A percentile compares a stretch with the other conserved stretches of the same genome.
phyloP scores from a whole-genome alignment of 129 eudicot genomes.

The Silybum marianum region DNA sequence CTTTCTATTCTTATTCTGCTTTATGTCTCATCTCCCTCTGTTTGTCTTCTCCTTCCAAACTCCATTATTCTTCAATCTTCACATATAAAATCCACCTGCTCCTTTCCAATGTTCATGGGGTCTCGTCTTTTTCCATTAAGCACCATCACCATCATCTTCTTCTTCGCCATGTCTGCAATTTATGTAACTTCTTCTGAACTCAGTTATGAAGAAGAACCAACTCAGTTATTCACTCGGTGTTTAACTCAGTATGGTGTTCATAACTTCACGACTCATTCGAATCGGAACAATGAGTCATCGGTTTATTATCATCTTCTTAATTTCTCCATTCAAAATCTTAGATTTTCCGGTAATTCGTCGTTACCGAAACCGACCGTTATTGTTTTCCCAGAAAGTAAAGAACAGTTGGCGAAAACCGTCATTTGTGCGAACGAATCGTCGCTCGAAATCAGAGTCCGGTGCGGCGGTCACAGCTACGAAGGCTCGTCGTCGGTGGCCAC shows the following conservation, averaged over 20 bases:
- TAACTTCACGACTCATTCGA: slow-evolving; percentile 52
- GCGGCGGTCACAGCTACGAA: slow-evolving; percentile 88
- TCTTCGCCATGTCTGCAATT: slow-evolving; percentile 28
- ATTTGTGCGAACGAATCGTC: slow-evolving; percentile 41
- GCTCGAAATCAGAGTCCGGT: slow-evolving; percentile 56
- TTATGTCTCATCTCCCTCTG: not conserved
- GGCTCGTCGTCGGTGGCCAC: slow-evolving; percentile 55
- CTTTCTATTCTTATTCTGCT: not conserved
- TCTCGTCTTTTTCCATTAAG: slow-evolving; percentile 1
- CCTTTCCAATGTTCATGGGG: slow-evolving; percentile 15
- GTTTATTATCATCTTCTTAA: slow-evolving; percentile 46
- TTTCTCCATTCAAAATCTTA: slow-evolving; percentile 73
- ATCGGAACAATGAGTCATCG: slow-evolving; percentile 25
- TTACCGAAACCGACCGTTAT: slow-evolving; percentile 69
- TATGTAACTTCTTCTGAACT: not conserved
- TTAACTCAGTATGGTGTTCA: slow-evolving; percentile 44
- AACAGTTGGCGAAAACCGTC: slow-evolving; percentile 45
- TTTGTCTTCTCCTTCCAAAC: slow-evolving; percentile 34
- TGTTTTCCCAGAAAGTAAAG: slow-evolving; percentile 58
- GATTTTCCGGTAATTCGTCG: slow-evolving; percentile 35
- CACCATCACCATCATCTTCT: slow-evolving; percentile 6
- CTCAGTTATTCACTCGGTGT: slow-evolving; percentile 31
- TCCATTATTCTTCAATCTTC: slow-evolving; percentile 3
- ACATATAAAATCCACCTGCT: slow-evolving; percentile 22
- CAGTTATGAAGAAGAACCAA: slow-evolving; percentile 10